Conservation (phyloP, 306 rosid genomes). For the Argentina anserina region DNA sequence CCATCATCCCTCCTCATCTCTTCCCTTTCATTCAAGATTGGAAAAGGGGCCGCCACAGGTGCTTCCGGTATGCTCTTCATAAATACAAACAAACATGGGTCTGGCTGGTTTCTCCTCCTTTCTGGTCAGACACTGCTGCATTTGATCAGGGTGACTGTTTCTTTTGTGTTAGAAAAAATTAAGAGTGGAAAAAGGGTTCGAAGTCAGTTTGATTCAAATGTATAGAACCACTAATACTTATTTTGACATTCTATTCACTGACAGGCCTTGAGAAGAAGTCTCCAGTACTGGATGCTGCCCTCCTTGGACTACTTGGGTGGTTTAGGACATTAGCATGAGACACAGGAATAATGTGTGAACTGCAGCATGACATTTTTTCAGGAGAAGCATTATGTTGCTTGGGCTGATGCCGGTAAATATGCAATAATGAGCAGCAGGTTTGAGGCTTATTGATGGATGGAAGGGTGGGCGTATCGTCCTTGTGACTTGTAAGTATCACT, state of each 20-base stretch:
- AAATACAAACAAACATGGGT: background rate
- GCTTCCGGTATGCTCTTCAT: background rate
- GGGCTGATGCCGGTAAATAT: background rate
- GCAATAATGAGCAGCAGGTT: background rate
- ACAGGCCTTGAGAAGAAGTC: slow-evolving; percentile 88
- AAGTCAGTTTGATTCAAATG: background rate
- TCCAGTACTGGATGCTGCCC: slow-evolving; percentile 67
- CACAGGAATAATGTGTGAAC: slow-evolving; percentile 5
- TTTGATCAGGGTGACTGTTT: background rate
- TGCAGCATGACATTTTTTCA: background rate
- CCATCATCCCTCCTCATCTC: background rate
- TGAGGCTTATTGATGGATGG: background rate
- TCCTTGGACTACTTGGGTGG: slow-evolving; percentile 76
- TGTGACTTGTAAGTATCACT: slow-evolving; percentile 4
- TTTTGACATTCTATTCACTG: slow-evolving; percentile 1
- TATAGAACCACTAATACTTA: background rate
- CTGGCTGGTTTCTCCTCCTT: background rate
- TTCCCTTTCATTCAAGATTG: background rate
- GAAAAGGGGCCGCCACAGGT: background rate
- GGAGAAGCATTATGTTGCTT: slow-evolving; percentile 19
- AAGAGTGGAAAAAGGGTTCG: background rate
- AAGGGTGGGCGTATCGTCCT: background rate
- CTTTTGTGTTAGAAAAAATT: background rate
- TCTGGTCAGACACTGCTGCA: background rate
- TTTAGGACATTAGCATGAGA: slow-evolving; percentile 72